These are phyloP conservation scores for Elsinoe perseae DNA, from an alignment of 2,329 filamentous ascomycete species.

Conservation along the genomic window DNA sequence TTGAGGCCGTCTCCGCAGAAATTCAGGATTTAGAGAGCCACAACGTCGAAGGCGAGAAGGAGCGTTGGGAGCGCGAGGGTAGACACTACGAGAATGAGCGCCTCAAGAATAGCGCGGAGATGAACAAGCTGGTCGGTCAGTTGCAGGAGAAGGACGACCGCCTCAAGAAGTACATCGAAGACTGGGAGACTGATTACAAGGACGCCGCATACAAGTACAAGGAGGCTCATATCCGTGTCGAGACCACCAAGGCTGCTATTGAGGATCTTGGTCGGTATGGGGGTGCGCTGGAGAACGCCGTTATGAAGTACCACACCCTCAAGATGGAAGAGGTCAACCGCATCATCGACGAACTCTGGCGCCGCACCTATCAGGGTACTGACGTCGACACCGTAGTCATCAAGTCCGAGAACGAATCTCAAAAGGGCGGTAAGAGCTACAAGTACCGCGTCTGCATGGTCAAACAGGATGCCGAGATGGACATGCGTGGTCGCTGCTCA, in stretches of 20 bases:
- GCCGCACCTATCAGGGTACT: constrained; percentile 89
- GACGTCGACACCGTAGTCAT: constrained; percentile 97
- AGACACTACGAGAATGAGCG: constrained; percentile 58
- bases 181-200: constrained; percentile 83
- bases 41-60: constrained; percentile 75
- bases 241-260: constrained; percentile 85
- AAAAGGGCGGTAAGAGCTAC: constrained; percentile 70
- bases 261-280: constrained; percentile 81
- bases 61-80: constrained; percentile 64
- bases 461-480: constrained; percentile 95
- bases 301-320: constrained; percentile 90
- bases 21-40: constrained; percentile 68
- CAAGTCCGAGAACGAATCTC: constrained; percentile 76
- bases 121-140: constrained; percentile 64
- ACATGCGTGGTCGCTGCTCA: constrained; percentile 96
- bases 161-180: constrained; percentile 60
- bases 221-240: constrained; percentile 80
- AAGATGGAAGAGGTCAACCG: constrained; percentile 99
- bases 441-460: constrained; percentile 98
- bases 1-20: constrained; percentile 60
- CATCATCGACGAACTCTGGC: constrained; percentile 95
- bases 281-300: constrained; percentile 82
- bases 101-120: constrained; percentile 63
- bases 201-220: constrained; percentile 74
- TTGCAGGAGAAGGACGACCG: constrained; percentile 82